Base-by-base conservation (phyloP, 805 yeast species). In the Wickerhamomyces rabaulensis region DNA sequence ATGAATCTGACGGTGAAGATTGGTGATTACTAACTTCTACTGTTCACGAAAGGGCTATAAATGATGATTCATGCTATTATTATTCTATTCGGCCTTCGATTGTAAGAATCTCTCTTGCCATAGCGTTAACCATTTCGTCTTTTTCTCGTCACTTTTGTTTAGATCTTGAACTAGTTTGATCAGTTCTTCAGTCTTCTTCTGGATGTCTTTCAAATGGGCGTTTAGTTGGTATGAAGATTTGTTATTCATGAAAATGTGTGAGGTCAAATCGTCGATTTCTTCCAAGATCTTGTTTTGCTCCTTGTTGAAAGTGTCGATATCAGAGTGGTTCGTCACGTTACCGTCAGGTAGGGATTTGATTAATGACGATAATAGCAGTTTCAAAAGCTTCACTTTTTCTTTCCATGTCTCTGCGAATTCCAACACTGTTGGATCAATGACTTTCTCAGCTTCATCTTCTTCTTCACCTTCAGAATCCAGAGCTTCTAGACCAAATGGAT, bases 1-100 rank as follows among this genome's bases (percentile, higher is more conserved):
- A 85, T 49, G 95, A 87, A 55, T 94, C 86, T 52, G 91, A 86
- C 49, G 84, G 78, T 20, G 84, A 78, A 45, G 96, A 88, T 44
- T 84, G 89, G 89, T 78, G 52, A 55, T 17, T 13, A n/a, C 15
- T 20, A 13, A 31, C 9, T n/a, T n/a, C 21, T 13, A 39, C n/a
- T 22, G 13, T 31, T 25, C 13, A 25, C n/a, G n/a, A n/a, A n/a
- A n/a, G n/a, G 10, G 27, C 27, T 25, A 9, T 9, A 25, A 25
- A 7, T 25, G 12, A 25, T 3, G 27, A 6, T 25, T 13, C 7
- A 9, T 25, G 12, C 27, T 9, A 25, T 25, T 25, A 25, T 9
- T 7, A 4, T 27, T 27, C 36, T 33, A n/a, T 8, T 33, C 36
- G 7, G 10, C 36, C 16, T 9, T 39, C 15, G 40, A 48, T 31